Base-by-base conservation (phyloP, 257 asterid species). In the Solanum bukasovii region DNA sequence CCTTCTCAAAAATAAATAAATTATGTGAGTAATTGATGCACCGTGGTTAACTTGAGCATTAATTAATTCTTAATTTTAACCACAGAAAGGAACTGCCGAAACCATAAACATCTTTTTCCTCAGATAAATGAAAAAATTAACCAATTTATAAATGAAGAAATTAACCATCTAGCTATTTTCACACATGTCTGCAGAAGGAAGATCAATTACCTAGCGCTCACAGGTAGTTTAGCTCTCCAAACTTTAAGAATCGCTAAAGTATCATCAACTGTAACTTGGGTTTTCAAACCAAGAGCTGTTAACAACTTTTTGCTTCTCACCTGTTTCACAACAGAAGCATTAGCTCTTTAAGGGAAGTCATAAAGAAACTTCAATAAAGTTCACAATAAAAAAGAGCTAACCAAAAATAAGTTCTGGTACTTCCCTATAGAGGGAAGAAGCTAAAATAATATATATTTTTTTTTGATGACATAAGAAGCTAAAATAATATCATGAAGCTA, bases 221-320 rank as follows among this genome's bases (percentile, higher is more conserved):
- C 16, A 40, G 87, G 56, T 85, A 56, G 49, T 85, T 85, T 52
- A 40, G 81, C 52, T 67, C 81, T 85, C 87, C 87, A 85, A 67
- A 38, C 81, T 49, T 85, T 68, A 85, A 85, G 87, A 85, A 85
- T 67, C 9, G 67, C 52, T n/a, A 85, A 25, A 31, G 87, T 52
- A n/a, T 68, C 87, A 67, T 67, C 65, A 68, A 85, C 81, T 67
- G 82, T 85, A 63, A 67, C 87, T 67, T 67, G 87, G 23, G 14
- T 85, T 85, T 85, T 85, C 81, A 85, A 63, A 68, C 9, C 82
- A 67, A 68, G 52, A 29, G 59, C 65, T 65, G 42, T 40, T 33
- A 63, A 44, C 81, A 85, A 68, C 82, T 68, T 85, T n/a, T 85
- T 38, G 40, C 87, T 85, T 73, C 75, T 67, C 81, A 85, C 81